phyloP scores from a whole-genome alignment of 2,329 filamentous ascomycete species.

The Pseudogymnoascus sp. region DNA sequence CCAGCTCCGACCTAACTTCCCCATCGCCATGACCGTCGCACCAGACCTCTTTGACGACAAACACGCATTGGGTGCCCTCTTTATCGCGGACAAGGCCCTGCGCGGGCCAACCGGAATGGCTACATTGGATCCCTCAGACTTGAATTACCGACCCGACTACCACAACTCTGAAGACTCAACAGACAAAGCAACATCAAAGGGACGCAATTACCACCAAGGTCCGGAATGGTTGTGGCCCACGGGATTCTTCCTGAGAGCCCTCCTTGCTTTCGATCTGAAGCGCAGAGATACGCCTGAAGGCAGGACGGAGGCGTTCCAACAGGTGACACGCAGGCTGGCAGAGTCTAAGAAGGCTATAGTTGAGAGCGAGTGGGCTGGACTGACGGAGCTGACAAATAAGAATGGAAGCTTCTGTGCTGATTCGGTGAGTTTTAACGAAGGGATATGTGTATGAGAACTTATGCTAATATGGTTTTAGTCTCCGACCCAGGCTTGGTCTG shows the following conservation, averaged over 20 bases:
- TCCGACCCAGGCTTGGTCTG: constrained; percentile 94
- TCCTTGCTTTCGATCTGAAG: constrained; percentile 82
- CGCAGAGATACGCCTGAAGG: constrained; percentile 59
- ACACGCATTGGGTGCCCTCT: constrained; percentile 73
- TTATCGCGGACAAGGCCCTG: constrained; percentile 69
- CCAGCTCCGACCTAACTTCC: constrained; percentile 87
- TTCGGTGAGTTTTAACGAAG: constrained; percentile 56
- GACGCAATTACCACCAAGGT: constrained; percentile 95
- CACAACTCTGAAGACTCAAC: constrained; percentile 88
- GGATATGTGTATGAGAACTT: constrained; percentile 14
- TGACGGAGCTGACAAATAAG: constrained; percentile 91
- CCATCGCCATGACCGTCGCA: constrained; percentile 91
- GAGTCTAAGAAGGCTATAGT: constrained; percentile 81
- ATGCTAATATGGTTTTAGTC: constrained; percentile 48
- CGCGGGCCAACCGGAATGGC: constrained; percentile 90
- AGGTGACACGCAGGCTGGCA: constrained; percentile 73
- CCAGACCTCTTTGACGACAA: constrained; percentile 74
- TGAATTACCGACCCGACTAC: constrained; percentile 93
- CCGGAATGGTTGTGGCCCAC: constrained; percentile 98
- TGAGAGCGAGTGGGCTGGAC: constrained; percentile 76
- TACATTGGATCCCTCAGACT: constrained; percentile 82
- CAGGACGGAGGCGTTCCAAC: constrained; percentile 83
- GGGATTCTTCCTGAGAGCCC: constrained; percentile 85
- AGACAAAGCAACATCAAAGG: constrained; percentile 88
- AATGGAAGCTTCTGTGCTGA: constrained; percentile 75